These are phyloP conservation scores for Malania oleifera DNA, from an alignment of 164 flowering plant genomes.

Conservation along the genomic window DNA sequence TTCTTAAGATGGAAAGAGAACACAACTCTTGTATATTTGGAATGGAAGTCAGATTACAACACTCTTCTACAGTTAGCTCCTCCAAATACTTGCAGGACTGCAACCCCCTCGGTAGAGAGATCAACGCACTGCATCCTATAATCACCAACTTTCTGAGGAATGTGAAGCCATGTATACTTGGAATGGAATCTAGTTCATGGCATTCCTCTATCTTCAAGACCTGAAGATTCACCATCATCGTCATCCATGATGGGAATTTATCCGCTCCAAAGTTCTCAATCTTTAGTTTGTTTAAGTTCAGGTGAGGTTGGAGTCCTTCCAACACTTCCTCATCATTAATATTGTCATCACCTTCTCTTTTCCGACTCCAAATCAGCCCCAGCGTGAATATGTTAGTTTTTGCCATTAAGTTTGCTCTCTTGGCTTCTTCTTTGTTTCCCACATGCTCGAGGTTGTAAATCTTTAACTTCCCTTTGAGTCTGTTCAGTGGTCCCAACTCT, in stretches of 20 bases:
- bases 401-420: background rate
- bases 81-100: constrained; percentile 2
- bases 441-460: constrained; percentile 5
- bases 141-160: no score
- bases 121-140: no score
- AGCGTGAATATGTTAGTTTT: constrained; percentile 1
- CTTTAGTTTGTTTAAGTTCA: constrained; percentile 3
- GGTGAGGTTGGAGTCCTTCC: constrained; percentile 7
- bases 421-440: constrained; percentile 1
- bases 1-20: background rate
- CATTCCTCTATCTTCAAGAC: background rate
- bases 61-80: background rate
- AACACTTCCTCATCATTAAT: constrained; percentile 1
- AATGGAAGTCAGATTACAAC: background rate
- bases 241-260: constrained; percentile 12
- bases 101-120: background rate
- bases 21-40: background rate
- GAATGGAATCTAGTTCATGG: constrained; percentile 4
- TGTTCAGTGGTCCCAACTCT: background rate
- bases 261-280: background rate
- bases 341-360: background rate
- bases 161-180: background rate
- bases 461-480: background rate
- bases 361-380: background rate
- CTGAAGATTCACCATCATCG: background rate